Percentiles rank a stretch among this genome's conserved stretches.
Conservation (phyloP, 352 stramenopile species). For the Phytopythium boreale region DNA sequence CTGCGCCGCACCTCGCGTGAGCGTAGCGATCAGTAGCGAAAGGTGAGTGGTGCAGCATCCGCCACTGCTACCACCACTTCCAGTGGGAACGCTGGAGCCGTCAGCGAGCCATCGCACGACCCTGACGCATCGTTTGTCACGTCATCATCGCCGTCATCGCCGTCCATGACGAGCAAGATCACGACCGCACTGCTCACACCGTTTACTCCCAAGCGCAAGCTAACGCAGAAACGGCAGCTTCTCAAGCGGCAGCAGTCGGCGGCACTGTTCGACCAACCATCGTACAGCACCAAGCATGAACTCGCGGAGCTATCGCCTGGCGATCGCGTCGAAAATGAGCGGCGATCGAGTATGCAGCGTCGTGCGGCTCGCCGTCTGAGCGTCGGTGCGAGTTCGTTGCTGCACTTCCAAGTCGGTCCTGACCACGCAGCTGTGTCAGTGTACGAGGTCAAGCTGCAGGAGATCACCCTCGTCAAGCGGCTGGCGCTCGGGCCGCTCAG, state of each 20-base stretch:
- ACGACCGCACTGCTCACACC: conserved; percentile 1
- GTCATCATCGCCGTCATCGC: neutral
- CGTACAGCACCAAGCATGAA: conserved; percentile 50
- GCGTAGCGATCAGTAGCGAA: neutral
- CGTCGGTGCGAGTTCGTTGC: conserved; percentile 46
- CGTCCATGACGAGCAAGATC: conserved; percentile 3
- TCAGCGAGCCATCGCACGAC: neutral
- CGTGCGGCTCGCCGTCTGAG: conserved; percentile 59
- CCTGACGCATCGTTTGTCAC: neutral
- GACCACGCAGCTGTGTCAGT: conserved; percentile 64
- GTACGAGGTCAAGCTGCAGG: conserved; percentile 78
- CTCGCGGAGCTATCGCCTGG: conserved; percentile 53
- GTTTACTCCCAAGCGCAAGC: conserved; percentile 1
- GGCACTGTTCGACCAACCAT: conserved; percentile 54
- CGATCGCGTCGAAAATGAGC: conserved; percentile 58
- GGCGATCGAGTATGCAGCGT: conserved; percentile 48
- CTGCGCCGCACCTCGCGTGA: neutral
- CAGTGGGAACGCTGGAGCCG: neutral
- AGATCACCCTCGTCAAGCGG: conserved; percentile 72
- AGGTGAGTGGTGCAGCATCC: neutral
- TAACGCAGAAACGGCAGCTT: conserved; percentile 2
- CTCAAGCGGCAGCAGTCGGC: conserved; percentile 18
- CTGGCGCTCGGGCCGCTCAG: conserved; percentile 66
- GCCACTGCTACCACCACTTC: neutral
- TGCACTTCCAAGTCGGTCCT: conserved; percentile 72